A percentile compares a stretch with the other conserved stretches of the same genome.
These are phyloP conservation scores for Clonostachys rhizophaga DNA, from an alignment of 2,329 filamentous ascomycete species.

Conservation along the genomic window DNA sequence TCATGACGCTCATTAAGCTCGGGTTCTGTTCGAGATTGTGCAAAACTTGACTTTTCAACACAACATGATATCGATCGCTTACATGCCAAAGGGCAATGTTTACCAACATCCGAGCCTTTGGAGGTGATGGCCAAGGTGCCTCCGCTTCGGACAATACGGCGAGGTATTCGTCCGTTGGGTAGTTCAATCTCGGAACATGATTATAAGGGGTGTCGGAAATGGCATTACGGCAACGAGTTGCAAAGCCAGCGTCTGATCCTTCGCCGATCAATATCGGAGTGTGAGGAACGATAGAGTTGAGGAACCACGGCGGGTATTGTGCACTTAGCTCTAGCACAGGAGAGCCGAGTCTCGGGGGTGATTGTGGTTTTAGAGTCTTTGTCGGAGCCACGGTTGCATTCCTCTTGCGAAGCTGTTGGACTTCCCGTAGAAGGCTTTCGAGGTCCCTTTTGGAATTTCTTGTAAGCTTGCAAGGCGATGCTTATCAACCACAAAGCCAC, in stretches of 20 bases:
- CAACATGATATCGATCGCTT: constrained; percentile 30
- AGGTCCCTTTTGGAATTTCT: neutral
- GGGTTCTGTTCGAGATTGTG: constrained; percentile 27
- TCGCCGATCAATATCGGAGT: constrained; percentile 27
- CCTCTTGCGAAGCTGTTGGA: neutral
- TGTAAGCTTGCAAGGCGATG: neutral
- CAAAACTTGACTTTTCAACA: constrained; percentile 28
- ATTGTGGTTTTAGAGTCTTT: neutral
- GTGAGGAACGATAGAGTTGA: constrained; percentile 21
- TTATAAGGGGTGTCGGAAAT: constrained; percentile 18
- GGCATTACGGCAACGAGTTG: constrained; percentile 26
- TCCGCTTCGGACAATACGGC: constrained; percentile 17
- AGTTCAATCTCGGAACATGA: constrained; percentile 25
- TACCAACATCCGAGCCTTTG: constrained; percentile 12
- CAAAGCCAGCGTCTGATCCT: constrained; percentile 26
- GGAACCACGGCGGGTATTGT: constrained; percentile 21
- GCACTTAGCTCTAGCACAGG: neutral
- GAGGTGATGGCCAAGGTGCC: constrained; percentile 9
- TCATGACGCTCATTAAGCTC: constrained; percentile 20
- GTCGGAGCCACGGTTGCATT: neutral
- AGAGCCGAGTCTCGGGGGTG: neutral
- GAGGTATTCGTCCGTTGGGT: constrained; percentile 20
- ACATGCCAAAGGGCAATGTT: constrained; percentile 33
- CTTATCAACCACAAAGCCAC: neutral
- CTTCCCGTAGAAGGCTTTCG: neutral